phyloP scores from a whole-genome alignment of 805 yeast genomes.

The Pichia membranifaciens region DNA sequence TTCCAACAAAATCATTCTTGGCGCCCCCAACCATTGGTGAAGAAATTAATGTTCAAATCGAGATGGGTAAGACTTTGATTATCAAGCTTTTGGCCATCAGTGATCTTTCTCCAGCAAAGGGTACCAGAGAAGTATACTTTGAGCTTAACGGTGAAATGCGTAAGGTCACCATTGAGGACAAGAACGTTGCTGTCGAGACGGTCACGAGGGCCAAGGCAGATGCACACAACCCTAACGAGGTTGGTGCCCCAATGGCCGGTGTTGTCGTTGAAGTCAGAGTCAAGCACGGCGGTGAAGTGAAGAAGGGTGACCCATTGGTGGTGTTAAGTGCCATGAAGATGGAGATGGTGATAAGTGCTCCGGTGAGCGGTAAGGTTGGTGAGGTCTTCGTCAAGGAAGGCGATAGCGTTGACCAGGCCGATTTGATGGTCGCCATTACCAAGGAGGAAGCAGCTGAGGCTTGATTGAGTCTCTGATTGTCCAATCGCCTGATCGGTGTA shows the following conservation, averaged over 20 bases:
- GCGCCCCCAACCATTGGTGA: conserved; percentile 84
- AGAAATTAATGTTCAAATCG: conserved; percentile 84
- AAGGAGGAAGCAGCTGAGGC: conserved; percentile 20
- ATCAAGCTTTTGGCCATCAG: conserved; percentile 90
- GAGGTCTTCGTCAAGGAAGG: conserved; percentile 79
- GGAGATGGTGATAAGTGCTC: conserved; percentile 98
- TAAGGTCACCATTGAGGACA: conserved; percentile 88
- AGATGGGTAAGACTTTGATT: conserved; percentile 90
- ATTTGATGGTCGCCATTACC: conserved; percentile 63
- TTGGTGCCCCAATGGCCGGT: conserved; percentile 99
- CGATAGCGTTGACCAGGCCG: conserved; percentile 93
- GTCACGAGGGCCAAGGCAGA: conserved; percentile 89
- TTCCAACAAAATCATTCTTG: conserved; percentile 89
- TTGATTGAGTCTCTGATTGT: too few relatives aligned
- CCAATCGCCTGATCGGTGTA: too few relatives aligned
- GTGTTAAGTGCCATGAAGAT: conserved; percentile 97
- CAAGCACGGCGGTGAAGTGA: conserved; percentile 79
- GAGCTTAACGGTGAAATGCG: conserved; percentile 98
- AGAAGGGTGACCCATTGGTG: conserved; percentile 94
- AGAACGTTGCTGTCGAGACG: conserved; percentile 77
- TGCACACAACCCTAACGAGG: conserved; percentile 77
- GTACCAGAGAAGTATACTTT: conserved; percentile 92
- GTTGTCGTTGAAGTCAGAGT: conserved; percentile 93
- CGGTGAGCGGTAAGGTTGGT: conserved; percentile 77
- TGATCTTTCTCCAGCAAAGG: conserved; percentile 77